These are phyloP conservation scores for Colletotrichum sp. DNA, from an alignment of 2,329 filamentous ascomycete species.

Conservation along the genomic window DNA sequence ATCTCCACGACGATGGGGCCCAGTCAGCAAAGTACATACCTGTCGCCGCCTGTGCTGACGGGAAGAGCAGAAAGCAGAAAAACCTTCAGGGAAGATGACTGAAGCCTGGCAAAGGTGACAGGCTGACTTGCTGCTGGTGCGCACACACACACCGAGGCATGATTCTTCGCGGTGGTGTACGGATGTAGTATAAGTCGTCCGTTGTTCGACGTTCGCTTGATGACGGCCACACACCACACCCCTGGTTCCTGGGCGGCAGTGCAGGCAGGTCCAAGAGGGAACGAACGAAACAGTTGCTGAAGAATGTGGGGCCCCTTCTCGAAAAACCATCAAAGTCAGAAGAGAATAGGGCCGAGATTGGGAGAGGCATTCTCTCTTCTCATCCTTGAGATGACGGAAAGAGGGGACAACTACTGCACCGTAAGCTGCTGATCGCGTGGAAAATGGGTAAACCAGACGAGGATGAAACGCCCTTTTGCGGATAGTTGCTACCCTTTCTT, in stretches of 20 bases:
- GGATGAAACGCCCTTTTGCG: conserved; percentile 3
- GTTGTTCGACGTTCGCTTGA: neutral
- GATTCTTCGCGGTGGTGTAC: neutral
- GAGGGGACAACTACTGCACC: neutral
- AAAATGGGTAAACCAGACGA: neutral
- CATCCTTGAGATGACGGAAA: neutral
- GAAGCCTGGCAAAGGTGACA: neutral
- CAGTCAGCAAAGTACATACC: neutral
- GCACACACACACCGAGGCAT: neutral
- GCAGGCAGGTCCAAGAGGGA: neutral
- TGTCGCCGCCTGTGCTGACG: neutral
- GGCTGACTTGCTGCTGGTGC: neutral
- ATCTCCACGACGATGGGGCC: neutral
- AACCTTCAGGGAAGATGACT: neutral
- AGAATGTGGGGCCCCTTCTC: conserved; percentile 11
- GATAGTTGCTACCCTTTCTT: neutral
- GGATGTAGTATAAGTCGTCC: neutral
- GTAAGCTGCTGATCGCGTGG: conserved; percentile 4
- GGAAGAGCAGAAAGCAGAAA: neutral
- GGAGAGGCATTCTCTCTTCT: neutral
- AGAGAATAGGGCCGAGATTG: conserved; percentile 5
- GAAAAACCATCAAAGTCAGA: neutral
- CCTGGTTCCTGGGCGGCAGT: neutral
- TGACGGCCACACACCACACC: neutral
- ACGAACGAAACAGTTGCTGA: conserved; percentile 2